Conservation (phyloP, 305 asterid species). For the Stenogyne calaminthoides region DNA sequence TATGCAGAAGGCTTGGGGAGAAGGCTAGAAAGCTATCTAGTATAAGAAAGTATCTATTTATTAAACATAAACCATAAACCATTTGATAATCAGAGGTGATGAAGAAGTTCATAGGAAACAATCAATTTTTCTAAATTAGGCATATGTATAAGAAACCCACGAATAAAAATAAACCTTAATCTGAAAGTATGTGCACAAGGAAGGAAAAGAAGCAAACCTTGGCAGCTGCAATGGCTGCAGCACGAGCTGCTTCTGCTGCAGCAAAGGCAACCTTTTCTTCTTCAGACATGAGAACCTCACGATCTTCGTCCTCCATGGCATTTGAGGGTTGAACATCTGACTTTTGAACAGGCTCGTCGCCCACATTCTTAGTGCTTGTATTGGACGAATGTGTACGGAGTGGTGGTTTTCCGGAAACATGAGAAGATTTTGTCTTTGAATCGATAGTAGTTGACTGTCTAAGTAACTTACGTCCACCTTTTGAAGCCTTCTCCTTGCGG, state of each 20-base stretch:
- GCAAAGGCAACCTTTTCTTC: constrained; percentile 92
- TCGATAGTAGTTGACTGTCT: constrained; percentile 57
- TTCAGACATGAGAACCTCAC: constrained; percentile 67
- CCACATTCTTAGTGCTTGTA: constrained; percentile 47
- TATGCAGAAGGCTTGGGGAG: constrained; percentile 3
- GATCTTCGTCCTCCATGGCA: constrained; percentile 45
- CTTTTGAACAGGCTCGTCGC: constrained; percentile 42
- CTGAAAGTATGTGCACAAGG: constrained; percentile 15
- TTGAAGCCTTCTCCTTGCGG: constrained; percentile 94
- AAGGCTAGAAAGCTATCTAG: constrained; percentile 1
- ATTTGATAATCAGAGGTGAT: constrained; percentile 10
- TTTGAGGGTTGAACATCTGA: constrained; percentile 54
- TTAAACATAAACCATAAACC: constrained; percentile 14
- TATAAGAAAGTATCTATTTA: neutral
- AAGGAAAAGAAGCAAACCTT: constrained; percentile 63
- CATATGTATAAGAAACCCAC: constrained; percentile 17
- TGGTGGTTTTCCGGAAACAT: constrained; percentile 76
- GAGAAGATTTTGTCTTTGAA: constrained; percentile 55
- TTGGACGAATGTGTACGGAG: constrained; percentile 43
- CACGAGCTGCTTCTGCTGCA: constrained; percentile 94
- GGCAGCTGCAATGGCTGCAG: constrained; percentile 94
- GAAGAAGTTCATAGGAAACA: constrained; percentile 26
- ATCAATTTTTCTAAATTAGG: constrained; percentile 18
- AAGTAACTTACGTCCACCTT: constrained; percentile 56
- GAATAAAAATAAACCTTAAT: constrained; percentile 22